A percentile compares a stretch with the other conserved stretches of the same genome.
Evolutionary conservation across 2,329 filamentous ascomycete genomes (phyloP).

Genomic region (Xylariaceae sp.): DNA sequence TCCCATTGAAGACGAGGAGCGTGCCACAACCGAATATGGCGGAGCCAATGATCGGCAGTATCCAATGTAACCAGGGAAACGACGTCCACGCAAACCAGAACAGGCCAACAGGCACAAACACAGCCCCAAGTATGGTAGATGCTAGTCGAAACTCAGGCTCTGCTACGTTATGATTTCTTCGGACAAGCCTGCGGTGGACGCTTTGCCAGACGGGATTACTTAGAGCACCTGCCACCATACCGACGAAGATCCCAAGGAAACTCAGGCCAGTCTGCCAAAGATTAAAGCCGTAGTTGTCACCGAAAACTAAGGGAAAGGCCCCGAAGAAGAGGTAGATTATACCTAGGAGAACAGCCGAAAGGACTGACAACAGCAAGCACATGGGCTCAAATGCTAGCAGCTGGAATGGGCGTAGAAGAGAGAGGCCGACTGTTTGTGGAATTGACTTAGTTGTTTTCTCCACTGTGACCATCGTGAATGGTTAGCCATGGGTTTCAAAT

Average conservation of each 20-base stretch:
- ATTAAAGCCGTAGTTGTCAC: conserved; percentile 68
- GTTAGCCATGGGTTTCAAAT: background rate
- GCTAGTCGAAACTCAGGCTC: conserved; percentile 87
- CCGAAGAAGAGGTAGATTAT: conserved; percentile 90
- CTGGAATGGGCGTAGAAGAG: conserved; percentile 68
- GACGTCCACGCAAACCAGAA: conserved; percentile 91
- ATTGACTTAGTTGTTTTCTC: conserved; percentile 71
- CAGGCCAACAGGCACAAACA: conserved; percentile 73
- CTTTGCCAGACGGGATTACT: conserved; percentile 64
- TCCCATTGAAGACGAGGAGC: conserved; percentile 73
- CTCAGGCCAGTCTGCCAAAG: conserved; percentile 75
- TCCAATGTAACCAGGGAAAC: conserved; percentile 70
- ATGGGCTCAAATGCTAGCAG: conserved; percentile 80
- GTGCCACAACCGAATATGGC: conserved; percentile 66
- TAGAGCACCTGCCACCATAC: conserved; percentile 60
- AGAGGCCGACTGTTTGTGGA: conserved; percentile 52
- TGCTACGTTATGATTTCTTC: conserved; percentile 50
- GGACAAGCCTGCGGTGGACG: conserved; percentile 54
- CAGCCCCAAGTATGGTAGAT: conserved; percentile 67
- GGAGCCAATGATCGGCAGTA: conserved; percentile 69
- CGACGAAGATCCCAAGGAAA: conserved; percentile 68
- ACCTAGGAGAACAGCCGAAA: conserved; percentile 79
- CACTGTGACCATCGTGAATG: conserved; percentile 31
- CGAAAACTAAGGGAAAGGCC: conserved; percentile 78
- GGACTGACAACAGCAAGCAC: conserved; percentile 75